Conservation (phyloP, 352 stramenopile species). For the Globisporangium alternatum region DNA sequence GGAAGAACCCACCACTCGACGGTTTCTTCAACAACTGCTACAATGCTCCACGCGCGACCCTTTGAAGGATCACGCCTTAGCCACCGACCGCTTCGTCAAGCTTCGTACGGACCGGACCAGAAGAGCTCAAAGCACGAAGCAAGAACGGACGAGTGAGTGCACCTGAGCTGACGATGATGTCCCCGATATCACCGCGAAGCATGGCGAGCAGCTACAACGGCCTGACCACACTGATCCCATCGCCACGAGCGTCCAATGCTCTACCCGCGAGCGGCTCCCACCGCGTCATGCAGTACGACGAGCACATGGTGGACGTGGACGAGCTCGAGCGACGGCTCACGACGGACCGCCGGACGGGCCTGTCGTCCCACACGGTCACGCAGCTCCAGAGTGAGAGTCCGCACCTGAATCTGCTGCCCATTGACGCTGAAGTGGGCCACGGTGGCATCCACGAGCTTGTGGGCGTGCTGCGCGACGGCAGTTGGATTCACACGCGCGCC, state of each 20-base stretch:
- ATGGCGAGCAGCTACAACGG: background rate
- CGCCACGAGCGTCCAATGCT: background rate
- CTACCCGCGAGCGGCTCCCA: slow-evolving; percentile 3
- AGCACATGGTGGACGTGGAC: slow-evolving; percentile 42
- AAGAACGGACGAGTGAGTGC: background rate
- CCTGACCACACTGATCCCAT: background rate
- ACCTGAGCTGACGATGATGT: background rate
- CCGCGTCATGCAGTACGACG: slow-evolving; percentile 32
- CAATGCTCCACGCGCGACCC: background rate
- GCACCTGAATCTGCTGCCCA: slow-evolving; percentile 43
- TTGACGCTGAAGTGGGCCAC: slow-evolving; percentile 40
- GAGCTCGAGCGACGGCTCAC: slow-evolving; percentile 43
- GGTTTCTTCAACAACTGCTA: background rate
- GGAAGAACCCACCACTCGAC: background rate
- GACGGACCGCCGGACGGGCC: slow-evolving; percentile 27
- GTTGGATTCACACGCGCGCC: slow-evolving; percentile 53
- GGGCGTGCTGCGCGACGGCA: slow-evolving; percentile 45
- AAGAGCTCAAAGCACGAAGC: background rate
- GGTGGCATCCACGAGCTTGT: slow-evolving; percentile 57
- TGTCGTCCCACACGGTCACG: slow-evolving; percentile 27
- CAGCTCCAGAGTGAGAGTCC: slow-evolving; percentile 27
- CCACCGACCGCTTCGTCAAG: background rate
- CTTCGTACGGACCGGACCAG: background rate
- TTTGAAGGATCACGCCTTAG: background rate
- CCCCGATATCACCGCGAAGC: background rate